phyloP scores from a whole-genome alignment of 1,284 basidiomycete genomes.

The Rhodotorula sp. region DNA sequence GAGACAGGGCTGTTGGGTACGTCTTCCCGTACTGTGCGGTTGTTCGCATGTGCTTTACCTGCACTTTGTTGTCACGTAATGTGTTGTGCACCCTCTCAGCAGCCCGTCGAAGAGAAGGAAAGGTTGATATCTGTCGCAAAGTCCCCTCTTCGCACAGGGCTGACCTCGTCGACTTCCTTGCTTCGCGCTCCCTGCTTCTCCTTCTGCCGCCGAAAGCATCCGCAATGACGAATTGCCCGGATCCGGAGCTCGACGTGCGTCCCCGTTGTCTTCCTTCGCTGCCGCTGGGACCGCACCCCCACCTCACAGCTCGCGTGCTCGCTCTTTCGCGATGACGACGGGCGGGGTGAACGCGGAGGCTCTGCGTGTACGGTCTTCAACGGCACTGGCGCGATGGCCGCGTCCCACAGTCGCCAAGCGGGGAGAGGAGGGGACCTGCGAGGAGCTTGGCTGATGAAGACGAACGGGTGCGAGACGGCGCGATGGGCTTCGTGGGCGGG shows the following conservation, averaged over 20 bases:
- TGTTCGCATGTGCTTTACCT: neutral
- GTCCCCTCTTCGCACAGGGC: too few relatives aligned
- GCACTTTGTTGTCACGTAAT: neutral
- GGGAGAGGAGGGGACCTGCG: too few relatives aligned
- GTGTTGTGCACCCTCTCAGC: neutral
- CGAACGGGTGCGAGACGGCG: too few relatives aligned
- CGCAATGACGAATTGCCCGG: neutral
- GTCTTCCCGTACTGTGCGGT: neutral
- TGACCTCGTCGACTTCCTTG: neutral
- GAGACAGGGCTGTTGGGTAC: neutral
- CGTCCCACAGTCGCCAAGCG: too few relatives aligned
- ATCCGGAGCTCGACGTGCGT: slow-evolving; percentile 1
- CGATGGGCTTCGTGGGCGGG: too few relatives aligned
- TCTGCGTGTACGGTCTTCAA: too few relatives aligned
- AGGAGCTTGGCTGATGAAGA: too few relatives aligned
- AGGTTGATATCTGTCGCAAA: too few relatives aligned
- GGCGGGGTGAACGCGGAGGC: too few relatives aligned
- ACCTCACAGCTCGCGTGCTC: neutral
- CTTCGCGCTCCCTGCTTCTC: neutral
- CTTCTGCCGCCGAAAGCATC: too few relatives aligned
- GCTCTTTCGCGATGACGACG: too few relatives aligned
- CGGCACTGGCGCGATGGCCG: too few relatives aligned
- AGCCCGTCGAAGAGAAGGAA: neutral
- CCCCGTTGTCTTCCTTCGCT: neutral
- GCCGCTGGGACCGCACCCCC: neutral